Evolutionary conservation across 495 filamentous ascomycete genomes (phyloP).

Genomic region (Neurospora terricola): DNA sequence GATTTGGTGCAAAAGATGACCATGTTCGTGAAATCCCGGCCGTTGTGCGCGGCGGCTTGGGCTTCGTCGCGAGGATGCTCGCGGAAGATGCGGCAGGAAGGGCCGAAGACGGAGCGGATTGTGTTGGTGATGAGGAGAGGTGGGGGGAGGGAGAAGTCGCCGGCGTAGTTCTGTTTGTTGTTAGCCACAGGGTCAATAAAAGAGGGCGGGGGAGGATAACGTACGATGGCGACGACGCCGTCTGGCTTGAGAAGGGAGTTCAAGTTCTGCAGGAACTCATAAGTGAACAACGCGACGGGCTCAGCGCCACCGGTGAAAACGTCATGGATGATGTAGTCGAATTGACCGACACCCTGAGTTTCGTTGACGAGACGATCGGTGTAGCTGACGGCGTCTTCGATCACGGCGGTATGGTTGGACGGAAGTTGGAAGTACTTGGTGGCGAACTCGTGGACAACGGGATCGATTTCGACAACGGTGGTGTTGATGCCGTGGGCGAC

Average conservation of each 20-base stretch:
- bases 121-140: conserved; percentile 63
- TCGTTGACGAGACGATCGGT: conserved; percentile 41
- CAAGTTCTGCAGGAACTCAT: conserved; percentile 66
- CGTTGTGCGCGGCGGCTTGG: conserved; percentile 25
- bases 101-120: conserved; percentile 60
- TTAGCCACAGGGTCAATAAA: neutral
- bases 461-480: conserved; percentile 90
- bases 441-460: conserved; percentile 74
- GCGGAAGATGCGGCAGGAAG: conserved; percentile 64
- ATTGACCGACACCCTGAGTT: conserved; percentile 36
- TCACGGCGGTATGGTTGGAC: conserved; percentile 63
- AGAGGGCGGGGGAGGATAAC: conserved; percentile 13
- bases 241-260: conserved; percentile 57
- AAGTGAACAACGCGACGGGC: conserved; percentile 76
- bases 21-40: conserved; percentile 80
- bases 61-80: conserved; percentile 49
- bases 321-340: conserved; percentile 92
- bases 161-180: conserved; percentile 77
- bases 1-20: conserved; percentile 62
- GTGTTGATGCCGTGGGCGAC: conserved; percentile 83
- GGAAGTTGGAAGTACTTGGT: conserved; percentile 73
- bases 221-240: conserved; percentile 84
- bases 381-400: conserved; percentile 73
- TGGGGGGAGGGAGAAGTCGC: conserved; percentile 66
- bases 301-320: conserved; percentile 98